These are phyloP conservation scores for Gossypium turneri DNA, from an alignment of 345 rosid species.

Conservation along the genomic window DNA sequence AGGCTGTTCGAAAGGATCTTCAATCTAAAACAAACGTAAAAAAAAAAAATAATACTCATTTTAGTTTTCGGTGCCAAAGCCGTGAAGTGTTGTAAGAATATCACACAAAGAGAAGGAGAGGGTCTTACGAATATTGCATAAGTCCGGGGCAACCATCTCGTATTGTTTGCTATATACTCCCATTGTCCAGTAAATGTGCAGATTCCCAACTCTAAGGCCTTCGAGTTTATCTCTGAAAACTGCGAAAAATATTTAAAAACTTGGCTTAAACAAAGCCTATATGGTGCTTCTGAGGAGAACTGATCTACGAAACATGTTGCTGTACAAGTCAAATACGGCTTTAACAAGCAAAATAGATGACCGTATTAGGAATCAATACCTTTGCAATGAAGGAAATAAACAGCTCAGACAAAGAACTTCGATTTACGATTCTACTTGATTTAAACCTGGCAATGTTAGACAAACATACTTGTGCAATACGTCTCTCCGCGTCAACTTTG, in stretches of 20 bases:
- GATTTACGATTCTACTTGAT: slow-evolving; percentile 44
- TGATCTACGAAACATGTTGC: not conserved
- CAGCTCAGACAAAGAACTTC: slow-evolving; percentile 67
- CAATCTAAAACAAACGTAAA: slow-evolving; percentile 44
- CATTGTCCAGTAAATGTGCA: slow-evolving; percentile 72
- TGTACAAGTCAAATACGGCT: not conserved
- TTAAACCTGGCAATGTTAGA: slow-evolving; percentile 50
- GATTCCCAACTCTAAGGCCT: slow-evolving; percentile 59
- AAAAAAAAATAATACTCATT: not conserved
- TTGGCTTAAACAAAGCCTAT: not conserved
- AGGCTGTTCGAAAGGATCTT: slow-evolving; percentile 92
- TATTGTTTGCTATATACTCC: slow-evolving; percentile 57
- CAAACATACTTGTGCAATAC: slow-evolving; percentile 43
- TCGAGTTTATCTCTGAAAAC: slow-evolving; percentile 52
- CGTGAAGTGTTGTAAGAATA: not conserved
- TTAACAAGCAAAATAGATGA: not conserved
- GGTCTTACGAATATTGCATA: slow-evolving; percentile 58
- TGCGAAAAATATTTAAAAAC: slow-evolving; percentile 21
- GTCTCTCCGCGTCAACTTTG: slow-evolving; percentile 59
- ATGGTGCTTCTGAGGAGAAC: slow-evolving; percentile 7
- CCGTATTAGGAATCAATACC: slow-evolving; percentile 33
- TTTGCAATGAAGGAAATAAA: slow-evolving; percentile 71
- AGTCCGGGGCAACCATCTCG: slow-evolving; percentile 76
- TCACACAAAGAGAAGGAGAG: slow-evolving; percentile 20
- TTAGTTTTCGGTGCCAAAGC: not conserved